These are phyloP conservation scores for Coemansia reversa DNA, from an alignment of 192 early-diverging fungal species.

Conservation along the genomic window DNA sequence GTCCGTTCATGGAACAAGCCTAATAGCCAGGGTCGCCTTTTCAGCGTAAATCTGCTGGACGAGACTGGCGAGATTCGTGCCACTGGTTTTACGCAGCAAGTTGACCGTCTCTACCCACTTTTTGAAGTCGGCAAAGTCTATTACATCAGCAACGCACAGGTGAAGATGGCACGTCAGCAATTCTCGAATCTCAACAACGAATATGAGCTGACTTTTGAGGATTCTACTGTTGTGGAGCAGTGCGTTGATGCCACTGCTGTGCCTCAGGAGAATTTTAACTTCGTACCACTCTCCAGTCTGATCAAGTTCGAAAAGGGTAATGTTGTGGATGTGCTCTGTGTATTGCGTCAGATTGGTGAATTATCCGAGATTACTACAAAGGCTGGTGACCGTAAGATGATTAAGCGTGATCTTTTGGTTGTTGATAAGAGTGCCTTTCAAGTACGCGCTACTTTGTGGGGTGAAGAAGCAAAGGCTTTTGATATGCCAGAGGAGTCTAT, in stretches of 20 bases:
- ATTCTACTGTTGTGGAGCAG: constrained; percentile 62
- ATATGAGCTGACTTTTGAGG: constrained; percentile 88
- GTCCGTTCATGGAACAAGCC: constrained; percentile 80
- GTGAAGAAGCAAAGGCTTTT: constrained; percentile 72
- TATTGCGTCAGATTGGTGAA: constrained; percentile 65
- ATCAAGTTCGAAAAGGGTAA: constrained; percentile 68
- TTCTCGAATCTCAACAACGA: constrained; percentile 81
- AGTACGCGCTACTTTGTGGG: constrained; percentile 87
- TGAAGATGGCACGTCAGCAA: constrained; percentile 83
- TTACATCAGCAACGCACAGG: constrained; percentile 75
- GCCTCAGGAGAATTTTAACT: constrained; percentile 60
- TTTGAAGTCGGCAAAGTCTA: constrained; percentile 82
- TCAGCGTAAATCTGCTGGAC: constrained; percentile 85
- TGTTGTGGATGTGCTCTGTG: constrained; percentile 75
- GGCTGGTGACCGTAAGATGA: constrained; percentile 45
- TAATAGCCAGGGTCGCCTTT: constrained; percentile 78
- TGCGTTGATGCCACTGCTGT: constrained; percentile 43
- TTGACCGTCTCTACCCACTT: constrained; percentile 71
- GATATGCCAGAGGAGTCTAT: constrained; percentile 56
- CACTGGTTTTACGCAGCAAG: constrained; percentile 90
- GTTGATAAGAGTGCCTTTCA: constrained; percentile 72
- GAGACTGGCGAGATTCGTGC: constrained; percentile 91
- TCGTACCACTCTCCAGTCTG: constrained; percentile 69
- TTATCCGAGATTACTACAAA: constrained; percentile 63
- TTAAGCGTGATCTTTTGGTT: constrained; percentile 80